phyloP scores from a whole-genome alignment of 176 grass and related monocot species.

The Oryza brachyantha region DNA sequence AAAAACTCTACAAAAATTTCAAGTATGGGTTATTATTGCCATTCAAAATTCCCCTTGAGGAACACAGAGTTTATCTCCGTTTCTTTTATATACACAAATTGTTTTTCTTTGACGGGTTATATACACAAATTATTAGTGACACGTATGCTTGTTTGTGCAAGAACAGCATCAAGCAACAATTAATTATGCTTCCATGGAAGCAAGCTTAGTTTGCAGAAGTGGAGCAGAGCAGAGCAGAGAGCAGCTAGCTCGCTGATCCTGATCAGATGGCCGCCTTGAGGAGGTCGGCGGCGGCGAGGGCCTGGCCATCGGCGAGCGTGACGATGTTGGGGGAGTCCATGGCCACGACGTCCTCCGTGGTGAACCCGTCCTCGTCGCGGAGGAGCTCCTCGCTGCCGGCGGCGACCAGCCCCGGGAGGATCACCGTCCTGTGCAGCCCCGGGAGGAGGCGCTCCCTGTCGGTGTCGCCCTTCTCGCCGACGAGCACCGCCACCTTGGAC shows the following conservation, averaged over 20 bases:
- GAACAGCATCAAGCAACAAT: neutral
- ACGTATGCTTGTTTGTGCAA: neutral
- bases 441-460: constrained; percentile 75
- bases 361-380: constrained; percentile 55
- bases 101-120: too few species aligned
- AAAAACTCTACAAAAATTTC: neutral
- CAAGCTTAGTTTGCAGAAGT: neutral
- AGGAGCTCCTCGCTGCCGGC: constrained; percentile 69
- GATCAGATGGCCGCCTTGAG: constrained; percentile 20
- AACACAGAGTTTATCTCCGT: too few species aligned
- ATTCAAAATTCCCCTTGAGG: neutral
- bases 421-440: constrained; percentile 69
- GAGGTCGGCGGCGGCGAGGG: constrained; percentile 26
- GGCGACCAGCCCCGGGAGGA: constrained; percentile 48
- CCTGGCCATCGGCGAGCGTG: constrained; percentile 27
- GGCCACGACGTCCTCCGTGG: constrained; percentile 61
- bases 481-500: constrained; percentile 56
- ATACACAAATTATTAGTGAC: constrained; percentile 20
- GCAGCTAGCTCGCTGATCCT: neutral
- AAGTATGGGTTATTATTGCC: neutral
- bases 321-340: constrained; percentile 58
- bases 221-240: neutral
- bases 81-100: constrained; percentile 2
- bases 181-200: neutral
- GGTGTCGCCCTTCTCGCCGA: constrained; percentile 85